A percentile compares a stretch with the other conserved stretches of the same genome.
Evolutionary conservation across 176 grass and related monocot genomes (phyloP).

Genomic region (Oryza officinalis): DNA sequence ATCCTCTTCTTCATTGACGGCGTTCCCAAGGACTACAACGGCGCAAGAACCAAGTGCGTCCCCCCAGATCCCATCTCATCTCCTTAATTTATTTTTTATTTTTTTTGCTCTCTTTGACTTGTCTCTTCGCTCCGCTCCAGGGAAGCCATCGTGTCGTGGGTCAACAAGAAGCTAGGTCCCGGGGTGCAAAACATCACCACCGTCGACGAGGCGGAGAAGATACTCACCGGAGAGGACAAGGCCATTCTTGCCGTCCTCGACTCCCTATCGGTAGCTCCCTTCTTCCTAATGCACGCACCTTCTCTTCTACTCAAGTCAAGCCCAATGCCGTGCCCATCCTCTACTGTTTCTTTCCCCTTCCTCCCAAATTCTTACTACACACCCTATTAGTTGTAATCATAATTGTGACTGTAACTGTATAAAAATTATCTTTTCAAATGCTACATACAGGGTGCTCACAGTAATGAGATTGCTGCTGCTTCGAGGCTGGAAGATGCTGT

Average conservation of each 20-base stretch:
- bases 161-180: constrained; percentile 93
- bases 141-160: constrained; percentile 80
- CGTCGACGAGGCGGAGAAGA: constrained; percentile 65
- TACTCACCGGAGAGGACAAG: constrained; percentile 66
- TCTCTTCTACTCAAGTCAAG: neutral
- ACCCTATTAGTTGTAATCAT: too few relatives aligned
- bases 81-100: neutral
- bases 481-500: constrained; percentile 82
- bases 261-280: constrained; percentile 63
- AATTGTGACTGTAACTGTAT: too few relatives aligned
- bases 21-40: constrained; percentile 68
- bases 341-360: neutral
- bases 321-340: too few relatives aligned
- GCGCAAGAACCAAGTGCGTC: constrained; percentile 57
- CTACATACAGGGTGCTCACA: constrained; percentile 59
- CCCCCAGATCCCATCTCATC: neutral
- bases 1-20: constrained; percentile 84
- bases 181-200: constrained; percentile 68
- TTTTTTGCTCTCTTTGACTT: neutral
- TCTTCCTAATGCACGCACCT: too few relatives aligned
- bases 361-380: neutral
- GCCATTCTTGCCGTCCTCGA: constrained; percentile 63
- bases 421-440: constrained; percentile 31
- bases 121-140: constrained; percentile 14
- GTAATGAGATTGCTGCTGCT: constrained; percentile 74